Base-by-base conservation (phyloP, 1,284 basidiomycete genomes). In the Pascua guehoae region DNA sequence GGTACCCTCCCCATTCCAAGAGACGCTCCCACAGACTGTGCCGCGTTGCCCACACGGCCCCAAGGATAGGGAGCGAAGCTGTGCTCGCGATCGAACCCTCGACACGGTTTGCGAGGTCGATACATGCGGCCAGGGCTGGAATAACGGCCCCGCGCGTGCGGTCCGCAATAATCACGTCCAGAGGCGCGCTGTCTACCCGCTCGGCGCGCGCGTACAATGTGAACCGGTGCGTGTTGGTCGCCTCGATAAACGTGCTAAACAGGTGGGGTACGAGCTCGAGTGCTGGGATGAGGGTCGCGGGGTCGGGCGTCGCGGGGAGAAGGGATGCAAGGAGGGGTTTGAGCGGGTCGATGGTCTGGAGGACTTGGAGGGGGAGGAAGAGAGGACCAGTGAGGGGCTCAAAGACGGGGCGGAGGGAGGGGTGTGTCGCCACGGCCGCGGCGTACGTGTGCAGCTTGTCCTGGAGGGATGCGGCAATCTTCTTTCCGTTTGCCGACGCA, bases 1-100 rank as follows among this genome's bases (percentile, higher is more conserved):
- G 63, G 51, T 75, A 76, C 18, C 73, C 73, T 24, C 73, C 73
- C 74, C 74, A 76, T 3, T 39, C 40, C 15, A 62, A 51, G 4
- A 76, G 48, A 0, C 56, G 58, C 12, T 53, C 46, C 74, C 74
- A 76, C 0, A 73, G 38, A 1, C 32, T 47, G 0, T 41, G 32
- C 10, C 65, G 62, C 2, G 69, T 55, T 8, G 49, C 18, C 65
- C 63, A 68, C 4, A 59, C 37, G 0, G 47, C 54, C 15, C 49
- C 52, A 49, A 63, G 41, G 32, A 51, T 10, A 2, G 52, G 47
- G 24, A 32, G 24, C 7, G 40, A 36, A 1, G 49, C 46, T 0
- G 47, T 43, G 0, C 41, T 49, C 1, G 51, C 24, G 1, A 42
- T 39, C 9, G 52, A 51, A 8, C 41, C 24, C 59, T 66, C 65